These are phyloP conservation scores for Acacia melanoxylon DNA, from an alignment of 306 rosid genomes.

Conservation along the genomic window DNA sequence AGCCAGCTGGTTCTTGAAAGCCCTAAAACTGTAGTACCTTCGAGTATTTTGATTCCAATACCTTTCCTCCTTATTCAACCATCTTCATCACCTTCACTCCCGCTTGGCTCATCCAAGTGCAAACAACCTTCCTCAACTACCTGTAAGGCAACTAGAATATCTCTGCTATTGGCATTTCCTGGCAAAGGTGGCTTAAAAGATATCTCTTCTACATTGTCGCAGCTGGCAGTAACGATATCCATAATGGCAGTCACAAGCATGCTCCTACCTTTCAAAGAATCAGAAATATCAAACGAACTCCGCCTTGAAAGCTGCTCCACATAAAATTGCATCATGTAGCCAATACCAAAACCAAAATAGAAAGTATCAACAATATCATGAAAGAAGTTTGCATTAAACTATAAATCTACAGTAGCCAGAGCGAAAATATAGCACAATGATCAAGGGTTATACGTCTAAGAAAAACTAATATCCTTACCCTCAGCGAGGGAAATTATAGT, in stretches of 20 bases:
- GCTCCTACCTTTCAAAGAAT: slow-evolving; percentile 94
- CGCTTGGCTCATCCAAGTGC: slow-evolving; percentile 70
- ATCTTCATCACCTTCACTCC: slow-evolving; percentile 52
- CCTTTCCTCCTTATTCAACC: slow-evolving; percentile 68
- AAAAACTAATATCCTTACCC: not conserved
- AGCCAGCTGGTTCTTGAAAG: slow-evolving; percentile 52
- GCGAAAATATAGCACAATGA: not conserved
- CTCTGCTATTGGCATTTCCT: slow-evolving; percentile 75
- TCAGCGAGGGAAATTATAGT: not conserved
- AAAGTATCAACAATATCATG: slow-evolving; percentile 27
- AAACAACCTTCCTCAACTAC: slow-evolving; percentile 91
- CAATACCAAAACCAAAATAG: slow-evolving; percentile 34
- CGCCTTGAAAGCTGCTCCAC: slow-evolving; percentile 77
- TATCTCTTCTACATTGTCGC: slow-evolving; percentile 58
- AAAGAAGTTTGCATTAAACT: slow-evolving; percentile 16
- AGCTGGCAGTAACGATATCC: slow-evolving; percentile 89
- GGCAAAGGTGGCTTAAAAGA: slow-evolving; percentile 73
- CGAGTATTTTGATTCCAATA: slow-evolving; percentile 85
- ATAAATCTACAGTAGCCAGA: slow-evolving; percentile 8
- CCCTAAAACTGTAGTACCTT: slow-evolving; percentile 81
- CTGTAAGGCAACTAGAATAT: slow-evolving; percentile 88
- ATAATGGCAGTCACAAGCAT: slow-evolving; percentile 98
- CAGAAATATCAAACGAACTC: slow-evolving; percentile 71
- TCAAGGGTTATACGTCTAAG: not conserved
- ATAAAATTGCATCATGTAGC: slow-evolving; percentile 38